Evolutionary conservation across 2,329 filamentous ascomycete species (phyloP).

Genomic region (Exutisphaerella laricina): DNA sequence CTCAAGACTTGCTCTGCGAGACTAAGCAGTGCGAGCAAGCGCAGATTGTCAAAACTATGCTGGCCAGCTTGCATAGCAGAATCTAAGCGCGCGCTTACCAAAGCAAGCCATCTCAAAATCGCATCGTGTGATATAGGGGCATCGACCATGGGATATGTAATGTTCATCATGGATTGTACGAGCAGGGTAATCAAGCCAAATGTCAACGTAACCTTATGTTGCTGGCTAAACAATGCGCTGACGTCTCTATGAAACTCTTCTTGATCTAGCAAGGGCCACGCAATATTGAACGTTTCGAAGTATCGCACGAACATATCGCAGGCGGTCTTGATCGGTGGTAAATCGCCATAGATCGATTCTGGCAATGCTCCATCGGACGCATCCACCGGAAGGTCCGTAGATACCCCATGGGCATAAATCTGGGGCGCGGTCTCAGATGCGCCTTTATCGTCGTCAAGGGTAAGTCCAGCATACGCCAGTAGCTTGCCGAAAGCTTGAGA

Average conservation of each 20-base stretch:
- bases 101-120: conserved; percentile 9
- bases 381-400: neutral
- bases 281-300: conserved; percentile 12
- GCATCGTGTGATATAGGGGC: conserved; percentile 4
- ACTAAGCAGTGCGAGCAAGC: conserved; percentile 5
- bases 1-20: conserved; percentile 13
- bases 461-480: neutral
- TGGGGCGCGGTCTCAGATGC: too few relatives aligned
- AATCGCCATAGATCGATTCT: conserved; percentile 8
- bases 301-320: conserved; percentile 10
- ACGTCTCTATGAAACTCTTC: conserved; percentile 3
- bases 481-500: conserved; percentile 1
- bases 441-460: too few relatives aligned
- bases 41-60: conserved; percentile 2
- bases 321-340: conserved; percentile 5
- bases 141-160: conserved; percentile 8
- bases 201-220: conserved; percentile 2
- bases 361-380: neutral
- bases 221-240: conserved; percentile 4
- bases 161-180: conserved; percentile 8
- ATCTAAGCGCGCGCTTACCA: conserved; percentile 5
- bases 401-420: neutral
- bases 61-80: conserved; percentile 7
- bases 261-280: conserved; percentile 8
- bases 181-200: conserved; percentile 7